Conservation (phyloP, 306 rosid species). For the Macrotyloma uniflorum region DNA sequence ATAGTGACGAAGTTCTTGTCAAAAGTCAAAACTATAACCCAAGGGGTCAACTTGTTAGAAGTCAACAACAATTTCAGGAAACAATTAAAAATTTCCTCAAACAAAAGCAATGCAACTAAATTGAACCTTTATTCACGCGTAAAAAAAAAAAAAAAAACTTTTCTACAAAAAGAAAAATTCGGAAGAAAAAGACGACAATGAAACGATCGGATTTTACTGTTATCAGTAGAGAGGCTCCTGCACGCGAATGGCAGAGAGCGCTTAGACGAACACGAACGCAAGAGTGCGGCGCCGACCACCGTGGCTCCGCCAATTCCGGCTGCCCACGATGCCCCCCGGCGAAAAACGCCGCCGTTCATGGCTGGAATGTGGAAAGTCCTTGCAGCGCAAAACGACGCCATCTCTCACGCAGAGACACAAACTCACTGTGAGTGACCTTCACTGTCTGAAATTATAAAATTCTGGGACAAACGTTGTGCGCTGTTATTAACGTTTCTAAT, state of each 20-base stretch:
- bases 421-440: background rate
- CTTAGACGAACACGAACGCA: slow-evolving; percentile 58
- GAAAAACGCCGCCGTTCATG: slow-evolving; percentile 44
- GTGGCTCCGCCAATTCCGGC: slow-evolving; percentile 65
- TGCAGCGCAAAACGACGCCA: slow-evolving; percentile 83
- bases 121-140: background rate
- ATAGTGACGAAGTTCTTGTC: background rate
- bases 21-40: background rate
- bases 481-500: background rate
- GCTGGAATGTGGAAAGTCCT: slow-evolving; percentile 62
- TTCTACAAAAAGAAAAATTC: background rate
- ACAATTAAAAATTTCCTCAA: background rate
- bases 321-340: slow-evolving; percentile 50
- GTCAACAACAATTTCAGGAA: background rate
- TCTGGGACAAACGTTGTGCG: background rate
- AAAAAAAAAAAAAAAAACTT: background rate
- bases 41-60: background rate
- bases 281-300: slow-evolving; percentile 55
- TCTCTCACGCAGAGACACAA: background rate
- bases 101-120: background rate
- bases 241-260: slow-evolving; percentile 70
- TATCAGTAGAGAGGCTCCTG: slow-evolving; percentile 60
- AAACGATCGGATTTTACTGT: slow-evolving; percentile 46
- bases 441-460: background rate
- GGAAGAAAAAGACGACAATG: background rate